Evolutionary conservation across 495 filamentous ascomycete species (phyloP), one percentile per base, ranked within the genome.

Genomic region (Tuber aestivum): DNA sequence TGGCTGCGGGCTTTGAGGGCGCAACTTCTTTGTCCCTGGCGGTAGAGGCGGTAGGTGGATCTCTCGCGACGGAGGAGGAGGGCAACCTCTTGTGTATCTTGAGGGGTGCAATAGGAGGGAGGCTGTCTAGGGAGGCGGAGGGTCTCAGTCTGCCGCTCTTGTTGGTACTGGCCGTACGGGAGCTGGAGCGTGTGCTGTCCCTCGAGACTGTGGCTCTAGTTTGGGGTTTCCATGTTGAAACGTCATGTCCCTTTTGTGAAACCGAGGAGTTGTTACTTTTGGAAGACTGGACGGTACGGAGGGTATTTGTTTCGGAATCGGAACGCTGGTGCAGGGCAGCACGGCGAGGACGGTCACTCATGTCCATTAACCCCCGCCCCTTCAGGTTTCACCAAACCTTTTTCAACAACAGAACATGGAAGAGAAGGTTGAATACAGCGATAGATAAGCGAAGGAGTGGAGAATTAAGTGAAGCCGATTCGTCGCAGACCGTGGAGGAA

Each of bases 251-350:
- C 50, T 79, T 80, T 61, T 80, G 73, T 80, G 78, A 80, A 80
- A 80, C 78, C 18, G 74, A 80, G 20, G 78, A 80, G 78, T 79
- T 80, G 69, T 70, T 80, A 71, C 78, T 79, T 61, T 79, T 72
- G 27, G 78, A 71, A 70, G 78, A 79, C 45, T 77, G 77, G 70
- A 73, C 69, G 32, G 78, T 80, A 42, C 77, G 78, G 40, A 79
- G 71, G 27, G 78, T 70, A 74, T 82, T 82, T 42, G 80, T 82
- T 65, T 82, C 81, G 41, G 81, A 82, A 75, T 80, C 81, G 38
- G 81, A 78, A 70, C 81, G 80, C 78, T 82, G 81, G 45, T 82
- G 81, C 9, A 82, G 72, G 23, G 74, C 80, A 75, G 73, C 73
- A 69, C 80, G 80, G 68, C 76, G 78, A 35, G 77, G 72, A 73